Conservation (phyloP, 164 flowering plant genomes). For the Vitis rupestris region DNA sequence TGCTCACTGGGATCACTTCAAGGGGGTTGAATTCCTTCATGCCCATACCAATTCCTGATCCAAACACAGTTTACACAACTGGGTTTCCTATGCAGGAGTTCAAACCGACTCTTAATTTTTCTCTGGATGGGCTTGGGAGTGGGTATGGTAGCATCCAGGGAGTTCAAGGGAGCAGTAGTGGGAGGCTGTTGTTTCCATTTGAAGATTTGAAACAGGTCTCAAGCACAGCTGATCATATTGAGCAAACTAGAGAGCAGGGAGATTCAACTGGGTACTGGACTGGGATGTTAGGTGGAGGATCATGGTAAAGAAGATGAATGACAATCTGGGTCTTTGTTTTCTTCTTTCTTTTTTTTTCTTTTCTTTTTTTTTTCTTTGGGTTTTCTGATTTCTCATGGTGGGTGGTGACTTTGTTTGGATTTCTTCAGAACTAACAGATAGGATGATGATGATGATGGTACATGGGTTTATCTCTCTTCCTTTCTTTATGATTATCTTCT, state of each 20-base stretch:
- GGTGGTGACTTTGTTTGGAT: constrained; percentile 32
- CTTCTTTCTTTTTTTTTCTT: constrained; percentile 10
- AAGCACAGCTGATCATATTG: constrained; percentile 20
- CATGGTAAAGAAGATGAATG: constrained; percentile 48
- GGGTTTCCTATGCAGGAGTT: constrained; percentile 55
- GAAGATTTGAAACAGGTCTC: constrained; percentile 68
- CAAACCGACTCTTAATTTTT: constrained; percentile 59
- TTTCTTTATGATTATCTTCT: neutral
- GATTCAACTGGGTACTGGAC: constrained; percentile 81
- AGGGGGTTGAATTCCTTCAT: constrained; percentile 61
- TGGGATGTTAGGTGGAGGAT: constrained; percentile 85
- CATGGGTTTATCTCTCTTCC: constrained; percentile 15
- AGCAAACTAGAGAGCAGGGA: constrained; percentile 49
- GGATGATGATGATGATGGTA: constrained; percentile 14
- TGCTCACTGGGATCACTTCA: constrained; percentile 41
- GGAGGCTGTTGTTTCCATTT: constrained; percentile 70
- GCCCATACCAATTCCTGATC: constrained; percentile 52
- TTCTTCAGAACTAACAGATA: constrained; percentile 44
- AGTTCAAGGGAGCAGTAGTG: constrained; percentile 34
- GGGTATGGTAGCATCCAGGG: constrained; percentile 50
- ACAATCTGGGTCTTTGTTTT: constrained; percentile 6
- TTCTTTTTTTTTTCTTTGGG: constrained; percentile 3
- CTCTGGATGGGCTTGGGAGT: constrained; percentile 57
- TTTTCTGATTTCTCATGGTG: constrained; percentile 16
- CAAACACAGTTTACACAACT: constrained; percentile 38